A percentile compares a stretch with the other conserved stretches of the same genome.
Conservation (phyloP, 176 grass and related monocot genomes). For the Oryza punctata region DNA sequence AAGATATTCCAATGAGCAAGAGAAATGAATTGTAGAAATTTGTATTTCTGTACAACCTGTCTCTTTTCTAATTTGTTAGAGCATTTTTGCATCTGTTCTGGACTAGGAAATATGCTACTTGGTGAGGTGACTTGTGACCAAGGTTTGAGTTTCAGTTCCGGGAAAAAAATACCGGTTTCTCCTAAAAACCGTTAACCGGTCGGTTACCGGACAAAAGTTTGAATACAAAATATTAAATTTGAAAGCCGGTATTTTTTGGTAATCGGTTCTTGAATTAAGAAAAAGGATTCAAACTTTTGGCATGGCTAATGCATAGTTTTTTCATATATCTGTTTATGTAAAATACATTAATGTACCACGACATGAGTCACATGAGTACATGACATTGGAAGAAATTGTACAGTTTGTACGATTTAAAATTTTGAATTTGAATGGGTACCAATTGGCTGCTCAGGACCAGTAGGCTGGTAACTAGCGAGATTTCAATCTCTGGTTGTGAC, state of each 20-base stretch:
- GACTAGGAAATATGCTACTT: constrained; percentile 8
- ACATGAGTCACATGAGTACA: no score
- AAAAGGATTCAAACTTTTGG: neutral
- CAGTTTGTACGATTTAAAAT: neutral
- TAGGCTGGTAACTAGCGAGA: neutral
- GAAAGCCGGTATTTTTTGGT: neutral
- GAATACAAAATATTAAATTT: neutral
- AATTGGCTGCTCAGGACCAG: neutral
- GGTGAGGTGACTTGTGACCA: neutral
- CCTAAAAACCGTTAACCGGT: neutral
- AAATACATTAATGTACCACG: neutral
- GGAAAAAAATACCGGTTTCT: neutral
- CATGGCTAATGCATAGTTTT: neutral
- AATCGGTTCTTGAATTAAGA: neutral
- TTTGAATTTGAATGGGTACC: neutral
- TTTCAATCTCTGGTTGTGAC: neutral
- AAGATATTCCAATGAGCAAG: neutral
- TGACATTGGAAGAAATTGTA: neutral
- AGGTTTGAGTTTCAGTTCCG: neutral
- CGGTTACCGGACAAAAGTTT: neutral
- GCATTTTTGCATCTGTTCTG: constrained; percentile 9
- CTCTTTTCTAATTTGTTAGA: constrained; percentile 18
- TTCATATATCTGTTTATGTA: neutral
- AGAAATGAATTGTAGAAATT: neutral
- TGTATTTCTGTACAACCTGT: constrained; percentile 18